Base-by-base conservation (phyloP, 257 asterid genomes). In the Salvia rosmarinus region DNA sequence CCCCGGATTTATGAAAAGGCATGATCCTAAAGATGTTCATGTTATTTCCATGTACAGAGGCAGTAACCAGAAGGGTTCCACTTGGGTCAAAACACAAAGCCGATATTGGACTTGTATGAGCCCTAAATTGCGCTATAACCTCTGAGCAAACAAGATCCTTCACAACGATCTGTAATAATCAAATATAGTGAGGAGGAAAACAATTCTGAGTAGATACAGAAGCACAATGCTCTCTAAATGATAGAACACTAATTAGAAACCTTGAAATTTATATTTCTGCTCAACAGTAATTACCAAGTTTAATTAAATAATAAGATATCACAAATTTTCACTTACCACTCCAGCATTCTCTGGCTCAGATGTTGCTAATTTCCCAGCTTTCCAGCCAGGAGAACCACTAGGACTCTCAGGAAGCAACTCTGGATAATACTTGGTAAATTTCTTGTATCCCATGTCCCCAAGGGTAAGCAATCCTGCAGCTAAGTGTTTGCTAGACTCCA, bases 21-120 rank as follows among this genome's bases (percentile, higher is more conserved):
- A 82, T 85, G 77, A 89, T 85, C 19, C 88, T 72, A 77, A 83
- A 89, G 50, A 89, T 73, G 78, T 87, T 80, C 63, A 85, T 79
- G 81, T 81, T 85, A 77, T 89, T 79, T 75, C 96, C 96, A 79
- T 85, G 90, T 55, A 87, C 81, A 58, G 96, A 87, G 67, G 94
- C 88, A 39, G 96, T 87, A 72, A 89, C 91, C 68, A 85, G 81
- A 82, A 87, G 88, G 57, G 96, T 87, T 65, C 93, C 91, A 75
- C 91, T 87, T 11, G 89, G 89, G 72, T 89, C 96, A 49, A 89
- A 89, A 75, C 93, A 86, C 64, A 89, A 56, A 80, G 93, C 90
- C 61, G 93, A 86, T 80, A 89, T 87, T 16, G 96, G 90, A 78
- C 89, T 87, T 6, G 83, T 75, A 81, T 89, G 94, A 68, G 96